A percentile compares a stretch with the other conserved stretches of the same genome.
phyloP scores from a whole-genome alignment of 2,329 filamentous ascomycete genomes.

The Tolypocladium tropicale region DNA sequence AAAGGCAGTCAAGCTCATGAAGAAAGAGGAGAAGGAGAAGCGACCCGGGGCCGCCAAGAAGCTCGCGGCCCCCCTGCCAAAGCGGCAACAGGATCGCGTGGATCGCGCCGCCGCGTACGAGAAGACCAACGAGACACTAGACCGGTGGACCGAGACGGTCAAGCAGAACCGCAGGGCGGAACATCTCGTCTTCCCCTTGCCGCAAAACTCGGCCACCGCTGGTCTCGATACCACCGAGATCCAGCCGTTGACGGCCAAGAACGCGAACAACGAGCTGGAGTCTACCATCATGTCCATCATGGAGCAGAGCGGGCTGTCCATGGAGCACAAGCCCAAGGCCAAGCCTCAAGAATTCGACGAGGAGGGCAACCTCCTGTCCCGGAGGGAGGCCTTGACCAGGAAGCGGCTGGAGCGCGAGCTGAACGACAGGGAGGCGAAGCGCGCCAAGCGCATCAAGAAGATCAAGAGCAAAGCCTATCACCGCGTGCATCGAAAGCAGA shows the following conservation, averaged over 20 bases:
- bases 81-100: conserved; percentile 75
- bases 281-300: conserved; percentile 79
- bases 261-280: conserved; percentile 71
- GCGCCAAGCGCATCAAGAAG: conserved; percentile 90
- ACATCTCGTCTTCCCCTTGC: conserved; percentile 78
- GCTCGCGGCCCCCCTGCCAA: conserved; percentile 72
- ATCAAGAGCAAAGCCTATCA: conserved; percentile 97
- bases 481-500: conserved; percentile 75
- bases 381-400: conserved; percentile 61
- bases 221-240: conserved; percentile 54
- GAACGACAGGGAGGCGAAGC: conserved; percentile 78
- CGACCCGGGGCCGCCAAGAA: conserved; percentile 46
- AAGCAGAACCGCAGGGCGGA: conserved; percentile 89
- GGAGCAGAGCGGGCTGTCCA: conserved; percentile 71
- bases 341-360: conserved; percentile 55
- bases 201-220: conserved; percentile 55
- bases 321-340: conserved; percentile 31
- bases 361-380: conserved; percentile 60
- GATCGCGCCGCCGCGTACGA: conserved; percentile 76
- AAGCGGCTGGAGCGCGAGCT: conserved; percentile 74
- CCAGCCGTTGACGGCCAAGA: conserved; percentile 50
- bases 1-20: conserved; percentile 67
- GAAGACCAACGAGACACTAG: conserved; percentile 83
- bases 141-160: conserved; percentile 89
- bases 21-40: conserved; percentile 46